Base-by-base conservation (phyloP, 129 eudicot species). In the Arctium lappa region DNA sequence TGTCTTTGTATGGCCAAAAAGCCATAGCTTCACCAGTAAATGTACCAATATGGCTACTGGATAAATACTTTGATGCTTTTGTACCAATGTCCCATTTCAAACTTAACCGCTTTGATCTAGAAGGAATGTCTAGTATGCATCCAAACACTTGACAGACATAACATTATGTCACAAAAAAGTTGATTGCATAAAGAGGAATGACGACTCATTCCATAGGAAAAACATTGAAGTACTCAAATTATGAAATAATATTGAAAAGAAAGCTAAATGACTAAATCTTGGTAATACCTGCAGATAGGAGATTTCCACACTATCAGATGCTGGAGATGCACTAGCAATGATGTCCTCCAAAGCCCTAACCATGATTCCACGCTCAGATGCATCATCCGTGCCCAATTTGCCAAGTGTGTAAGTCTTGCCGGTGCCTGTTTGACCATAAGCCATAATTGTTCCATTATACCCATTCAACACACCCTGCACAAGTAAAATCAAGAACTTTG, bases 371-470 rank as follows among this genome's bases (percentile, higher is more conserved):
- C 99, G 95, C 79, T 93, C 94, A 4, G 99, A 91, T 46, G 88
- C 85, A 85, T 95, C 98, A 86, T 93, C 89, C 73, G 88, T 92
- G 6, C 99, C 98, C 80, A 95, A 86, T 63, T 90, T 91, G 16
- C 98, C 99, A 42, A 95, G 97, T 33, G 99, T 95, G 79, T 87
- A 91, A 44, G 99, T 95, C 91, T 95, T 95, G 36, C 99, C 99
- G 0, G 99, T 95, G 81, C 99, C 98, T 42, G 99, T 95, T 90
- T 95, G 99, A 74, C 99, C 99, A 88, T 95, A 95, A 42, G 99
- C 99, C 99, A 95, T 95, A 79, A 95, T 85, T 80, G 99, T 95
- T 86, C 99, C 99, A 89, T 93, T 95, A 89, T 93, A 95, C 81
- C 99, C 99, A 69, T 87, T 89, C 77, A 95, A 83, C 71, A 95